Base-by-base conservation (phyloP, 139 green algal genomes). In the Micromonas commoda region DNA sequence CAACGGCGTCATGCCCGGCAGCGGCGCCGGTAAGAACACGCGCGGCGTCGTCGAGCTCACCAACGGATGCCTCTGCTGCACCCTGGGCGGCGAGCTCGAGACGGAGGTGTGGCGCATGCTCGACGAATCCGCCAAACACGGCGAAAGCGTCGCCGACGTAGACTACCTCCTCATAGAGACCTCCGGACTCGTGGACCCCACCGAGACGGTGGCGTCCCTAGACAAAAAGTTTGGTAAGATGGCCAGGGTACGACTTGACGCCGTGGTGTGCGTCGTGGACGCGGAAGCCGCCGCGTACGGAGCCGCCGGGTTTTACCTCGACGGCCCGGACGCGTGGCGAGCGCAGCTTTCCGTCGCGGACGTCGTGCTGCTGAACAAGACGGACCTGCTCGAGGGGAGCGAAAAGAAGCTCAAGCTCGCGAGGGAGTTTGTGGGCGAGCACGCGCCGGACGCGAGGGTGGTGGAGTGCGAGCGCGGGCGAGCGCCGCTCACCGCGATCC, bases 31-130 rank as follows among this genome's bases (percentile, higher is more conserved):
- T 31, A 33, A 73, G 2, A 33, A 39, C 26, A 33, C 4, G 16
- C n/a, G n/a, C n/a, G 26, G 29, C 38, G 34, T 92, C 24, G 81
- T 93, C 39, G 87, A 92, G 82, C 78, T 91, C 5, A 80, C 81
- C 29, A 96, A 96, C 78, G 91, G 91, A 1, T 96, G 91, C 83
- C 90, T 96, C 77, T 96, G 91, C 85, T 96, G 91, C 82, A 92
- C 88, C 69, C 84, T 96, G 63, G 69, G 87, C 1, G 87, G 85
- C 4, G 90, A 95, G 75, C 81, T 95, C 1, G 68, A 75, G 35
- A 39, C 37, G 38, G 19, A 39, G 34, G 68, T 75, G 2, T 38
- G 20, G 3, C 24, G 53, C 23, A 34, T 75, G 68, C 38, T 75
- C 19, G 53, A 61, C 9, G 45, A 57, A 9, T 9, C 45, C 9